Conservation (phyloP, 2,329 filamentous ascomycete species). For the Alternaria arbusti region DNA sequence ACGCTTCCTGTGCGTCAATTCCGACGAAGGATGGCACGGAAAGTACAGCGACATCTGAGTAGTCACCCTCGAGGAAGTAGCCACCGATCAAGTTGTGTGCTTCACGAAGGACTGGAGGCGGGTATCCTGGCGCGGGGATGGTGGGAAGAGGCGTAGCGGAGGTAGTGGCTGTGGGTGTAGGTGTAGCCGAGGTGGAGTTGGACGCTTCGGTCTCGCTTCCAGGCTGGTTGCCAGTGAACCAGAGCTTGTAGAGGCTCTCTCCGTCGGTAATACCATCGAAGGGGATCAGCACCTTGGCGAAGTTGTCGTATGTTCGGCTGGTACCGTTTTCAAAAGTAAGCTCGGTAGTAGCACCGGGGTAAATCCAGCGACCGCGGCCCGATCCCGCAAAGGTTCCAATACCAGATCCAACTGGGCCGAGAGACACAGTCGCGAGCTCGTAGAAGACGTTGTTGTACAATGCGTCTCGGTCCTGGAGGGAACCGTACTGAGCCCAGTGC, state of each 20-base stretch:
- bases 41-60: conserved; percentile 56
- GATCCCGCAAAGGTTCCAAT: conserved; percentile 55
- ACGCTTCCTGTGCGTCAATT: conserved; percentile 38
- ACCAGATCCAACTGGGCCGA: conserved; percentile 49
- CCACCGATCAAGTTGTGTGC: conserved; percentile 53
- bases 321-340: conserved; percentile 56
- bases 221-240: conserved; percentile 38
- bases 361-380: conserved; percentile 51
- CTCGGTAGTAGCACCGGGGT: conserved; percentile 53
- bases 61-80: conserved; percentile 55
- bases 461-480: conserved; percentile 64
- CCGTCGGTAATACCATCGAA: conserved; percentile 53
- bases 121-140: conserved; percentile 52
- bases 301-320: conserved; percentile 50
- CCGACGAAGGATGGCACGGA: conserved; percentile 53
- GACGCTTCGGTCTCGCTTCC: conserved; percentile 12
- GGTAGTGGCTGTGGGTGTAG: conserved; percentile 21
- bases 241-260: conserved; percentile 49
- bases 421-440: conserved; percentile 51
- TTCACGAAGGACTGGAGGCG: conserved; percentile 52
- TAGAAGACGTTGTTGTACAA: conserved; percentile 61
- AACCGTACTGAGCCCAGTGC: conserved; percentile 55
- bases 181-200: conserved; percentile 26
- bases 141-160: conserved; percentile 21
- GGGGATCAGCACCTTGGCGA: conserved; percentile 50